A percentile compares a stretch with the other conserved stretches of the same genome.
phyloP scores from a whole-genome alignment of 352 stramenopile genomes.

The Globisporangium sylvaticum region DNA sequence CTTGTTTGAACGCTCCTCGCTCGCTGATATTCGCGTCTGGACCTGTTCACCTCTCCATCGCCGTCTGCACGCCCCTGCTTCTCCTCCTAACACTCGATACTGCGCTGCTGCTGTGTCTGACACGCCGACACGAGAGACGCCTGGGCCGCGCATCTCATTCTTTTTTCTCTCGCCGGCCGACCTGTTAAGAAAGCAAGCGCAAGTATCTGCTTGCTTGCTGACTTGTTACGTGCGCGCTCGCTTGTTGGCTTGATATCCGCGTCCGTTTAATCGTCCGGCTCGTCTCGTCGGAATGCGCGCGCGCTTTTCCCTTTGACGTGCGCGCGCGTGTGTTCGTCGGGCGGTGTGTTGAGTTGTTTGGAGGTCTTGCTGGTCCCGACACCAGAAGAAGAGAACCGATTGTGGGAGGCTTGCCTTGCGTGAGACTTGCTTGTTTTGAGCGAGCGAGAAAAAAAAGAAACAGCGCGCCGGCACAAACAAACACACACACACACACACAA shows the following conservation, averaged over 20 bases:
- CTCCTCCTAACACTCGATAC: neutral
- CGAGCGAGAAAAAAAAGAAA: slow-evolving; percentile 2
- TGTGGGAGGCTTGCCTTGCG: neutral
- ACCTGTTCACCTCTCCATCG: neutral
- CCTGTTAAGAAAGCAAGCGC: neutral
- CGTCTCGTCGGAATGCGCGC: slow-evolving; percentile 10
- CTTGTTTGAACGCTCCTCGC: neutral
- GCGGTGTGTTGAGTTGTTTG: slow-evolving; percentile 5
- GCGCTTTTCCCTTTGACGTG: neutral
- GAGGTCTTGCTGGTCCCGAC: neutral
- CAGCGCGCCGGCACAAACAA: neutral
- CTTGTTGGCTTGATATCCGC: neutral
- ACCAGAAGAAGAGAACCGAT: neutral
- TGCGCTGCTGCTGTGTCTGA: neutral
- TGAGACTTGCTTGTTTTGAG: slow-evolving; percentile 1
- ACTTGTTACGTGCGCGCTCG: neutral
- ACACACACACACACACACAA: neutral
- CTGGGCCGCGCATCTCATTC: slow-evolving; percentile 11
- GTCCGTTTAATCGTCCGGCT: neutral
- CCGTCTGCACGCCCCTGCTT: neutral
- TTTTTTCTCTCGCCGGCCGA: neutral
- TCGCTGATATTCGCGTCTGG: neutral
- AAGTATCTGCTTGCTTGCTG: neutral
- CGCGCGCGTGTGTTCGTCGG: too few relatives aligned
- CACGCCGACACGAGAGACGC: neutral